Conservation (phyloP, 306 rosid species). For the Quercus engelmannii region DNA sequence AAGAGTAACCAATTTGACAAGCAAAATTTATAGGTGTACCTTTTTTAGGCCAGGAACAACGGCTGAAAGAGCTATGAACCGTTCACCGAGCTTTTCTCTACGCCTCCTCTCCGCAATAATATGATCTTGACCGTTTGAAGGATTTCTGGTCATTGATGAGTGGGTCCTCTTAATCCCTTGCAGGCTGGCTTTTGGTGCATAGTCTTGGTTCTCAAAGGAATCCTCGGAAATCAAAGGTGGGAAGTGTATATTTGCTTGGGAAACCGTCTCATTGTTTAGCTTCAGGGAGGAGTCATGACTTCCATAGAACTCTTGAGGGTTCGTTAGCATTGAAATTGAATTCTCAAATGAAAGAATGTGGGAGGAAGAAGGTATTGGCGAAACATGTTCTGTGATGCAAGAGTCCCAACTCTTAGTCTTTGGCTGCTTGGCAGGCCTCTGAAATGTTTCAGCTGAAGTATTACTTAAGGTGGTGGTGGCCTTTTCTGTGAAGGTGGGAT, state of each 20-base stretch:
- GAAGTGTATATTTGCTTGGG: slow-evolving; percentile 24
- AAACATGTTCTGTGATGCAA: slow-evolving; percentile 9
- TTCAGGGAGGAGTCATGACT: slow-evolving; percentile 12
- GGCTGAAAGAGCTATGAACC: slow-evolving; percentile 80
- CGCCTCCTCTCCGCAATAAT: slow-evolving; percentile 77
- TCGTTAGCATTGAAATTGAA: slow-evolving; percentile 15
- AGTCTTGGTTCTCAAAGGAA: slow-evolving; percentile 8
- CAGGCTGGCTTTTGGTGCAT: slow-evolving; percentile 14
- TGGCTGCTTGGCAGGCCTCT: slow-evolving; percentile 30
- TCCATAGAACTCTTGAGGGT: slow-evolving; percentile 16
- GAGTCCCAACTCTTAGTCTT: slow-evolving; percentile 26
- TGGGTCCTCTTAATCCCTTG: slow-evolving; percentile 30
- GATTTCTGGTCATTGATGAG: slow-evolving; percentile 23
- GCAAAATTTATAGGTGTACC: slow-evolving; percentile 28
- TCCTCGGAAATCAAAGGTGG: slow-evolving; percentile 26
- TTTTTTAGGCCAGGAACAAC: slow-evolving; percentile 71
- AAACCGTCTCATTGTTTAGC: slow-evolving; percentile 24
- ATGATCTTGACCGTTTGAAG: slow-evolving; percentile 59
- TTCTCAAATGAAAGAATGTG: slow-evolving; percentile 61
- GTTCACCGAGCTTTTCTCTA: slow-evolving; percentile 71
- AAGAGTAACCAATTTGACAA: too few relatives aligned
- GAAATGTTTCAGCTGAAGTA: slow-evolving; percentile 29
- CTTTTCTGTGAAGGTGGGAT: slow-evolving; percentile 17
- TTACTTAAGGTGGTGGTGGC: slow-evolving; percentile 24
- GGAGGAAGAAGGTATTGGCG: slow-evolving; percentile 38